phyloP scores from a whole-genome alignment of 176 grass and related monocot genomes.

The Oropetium thomaeum region DNA sequence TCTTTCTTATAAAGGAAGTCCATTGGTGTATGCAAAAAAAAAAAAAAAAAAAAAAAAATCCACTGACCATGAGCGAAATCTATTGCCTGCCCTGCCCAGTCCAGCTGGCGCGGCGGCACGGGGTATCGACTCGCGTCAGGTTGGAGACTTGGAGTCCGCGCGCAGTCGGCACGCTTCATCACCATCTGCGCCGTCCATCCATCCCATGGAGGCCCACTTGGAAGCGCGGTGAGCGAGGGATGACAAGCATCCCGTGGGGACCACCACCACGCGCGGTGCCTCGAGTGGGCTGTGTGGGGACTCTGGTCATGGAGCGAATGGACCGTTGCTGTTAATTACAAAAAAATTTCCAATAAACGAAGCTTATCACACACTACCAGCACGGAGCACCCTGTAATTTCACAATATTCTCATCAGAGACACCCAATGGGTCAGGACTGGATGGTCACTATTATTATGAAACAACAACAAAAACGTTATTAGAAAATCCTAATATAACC shows the following conservation, averaged over 20 bases:
- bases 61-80: no score
- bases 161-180: conserved; percentile 16
- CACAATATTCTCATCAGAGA: neutral
- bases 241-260: conserved; percentile 28
- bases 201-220: neutral
- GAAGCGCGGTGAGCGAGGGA: neutral
- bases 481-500: no score
- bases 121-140: no score
- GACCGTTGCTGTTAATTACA: conserved; percentile 49
- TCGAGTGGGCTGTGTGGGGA: conserved; percentile 26
- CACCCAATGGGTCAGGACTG: no score
- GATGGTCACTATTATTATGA: no score
- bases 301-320: conserved; percentile 30
- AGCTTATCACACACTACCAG: neutral
- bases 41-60: no score
- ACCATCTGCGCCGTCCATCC: conserved; percentile 38
- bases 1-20: no score
- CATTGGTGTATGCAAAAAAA: no score
- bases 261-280: conserved; percentile 44
- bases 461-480: no score
- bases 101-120: conserved; percentile 17
- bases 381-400: neutral
- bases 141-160: no score
- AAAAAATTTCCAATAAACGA: conserved; percentile 21
- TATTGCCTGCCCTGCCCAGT: no score